These are phyloP conservation scores for Penicillium decumbens DNA, from an alignment of 2,329 filamentous ascomycete species.

Conservation along the genomic window DNA sequence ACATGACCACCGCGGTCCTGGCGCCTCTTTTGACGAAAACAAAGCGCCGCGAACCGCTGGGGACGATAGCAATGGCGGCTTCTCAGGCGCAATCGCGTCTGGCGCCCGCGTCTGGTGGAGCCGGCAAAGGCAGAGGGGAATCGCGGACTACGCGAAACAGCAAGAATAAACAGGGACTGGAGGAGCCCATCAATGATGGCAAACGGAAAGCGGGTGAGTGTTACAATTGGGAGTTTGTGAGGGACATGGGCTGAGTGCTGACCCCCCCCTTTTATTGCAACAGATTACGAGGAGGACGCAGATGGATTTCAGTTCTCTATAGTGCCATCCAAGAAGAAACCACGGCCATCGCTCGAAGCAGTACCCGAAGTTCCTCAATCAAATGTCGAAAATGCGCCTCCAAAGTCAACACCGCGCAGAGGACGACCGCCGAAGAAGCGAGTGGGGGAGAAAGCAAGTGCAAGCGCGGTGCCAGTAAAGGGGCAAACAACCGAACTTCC, in stretches of 20 bases:
- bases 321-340: slow-evolving; percentile 63
- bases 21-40: slow-evolving; percentile 32
- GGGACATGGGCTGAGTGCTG: background rate
- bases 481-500: slow-evolving; percentile 20
- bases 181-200: slow-evolving; percentile 22
- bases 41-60: slow-evolving; percentile 37
- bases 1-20: slow-evolving; percentile 40
- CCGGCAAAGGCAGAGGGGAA: slow-evolving; percentile 21
- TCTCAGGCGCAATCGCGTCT: slow-evolving; percentile 37
- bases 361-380: slow-evolving; percentile 34
- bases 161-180: slow-evolving; percentile 30
- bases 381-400: slow-evolving; percentile 35
- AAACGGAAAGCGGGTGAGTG: slow-evolving; percentile 47
- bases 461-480: slow-evolving; percentile 13
- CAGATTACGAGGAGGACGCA: slow-evolving; percentile 64
- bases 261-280: slow-evolving; percentile 5
- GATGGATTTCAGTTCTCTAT: slow-evolving; percentile 73
- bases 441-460: slow-evolving; percentile 20
- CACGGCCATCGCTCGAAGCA: slow-evolving; percentile 44
- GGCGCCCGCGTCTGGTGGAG: slow-evolving; percentile 25
- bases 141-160: slow-evolving; percentile 35
- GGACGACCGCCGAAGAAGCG: slow-evolving; percentile 44
- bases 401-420: slow-evolving; percentile 33
- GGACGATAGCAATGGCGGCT: slow-evolving; percentile 36
- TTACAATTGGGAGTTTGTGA: background rate